Evolutionary conservation across 371 early-diverging fungal genomes (phyloP), one percentile per base, ranked within the genome.

Genomic region (Rhizopus sp.): DNA sequence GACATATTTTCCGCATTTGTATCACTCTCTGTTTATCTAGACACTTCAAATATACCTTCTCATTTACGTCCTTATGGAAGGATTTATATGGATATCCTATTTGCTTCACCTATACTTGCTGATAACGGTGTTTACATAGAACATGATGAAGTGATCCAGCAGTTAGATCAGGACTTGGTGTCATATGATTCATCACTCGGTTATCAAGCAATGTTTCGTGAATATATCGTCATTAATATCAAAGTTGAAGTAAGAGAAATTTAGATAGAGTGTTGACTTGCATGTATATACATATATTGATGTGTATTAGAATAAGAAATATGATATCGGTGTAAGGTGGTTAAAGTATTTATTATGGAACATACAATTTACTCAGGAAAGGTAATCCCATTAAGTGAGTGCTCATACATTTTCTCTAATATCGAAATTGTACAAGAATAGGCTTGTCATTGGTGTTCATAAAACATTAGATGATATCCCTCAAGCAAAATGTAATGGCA

Each of bases 381-480:
- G 82, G 66, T 59, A 58, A 23, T 23, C 0, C 2, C 23, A 23
- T 7, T 16, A 50, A 23, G 23, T 1, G 23, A 23, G 23, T 23
- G 23, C 23, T 23, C 23, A 7, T 51, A n/a, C 39, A 49, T 45
- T 32, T 12, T 47, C 34, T 50, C 35, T 10, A 8, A 3, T 7
- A 16, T 34, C 23, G 2, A 23, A 23, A 2, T 23, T 23, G 23
- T 23, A 8, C 46, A 4, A 52, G 37, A 17, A 30, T 42, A 66
- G 71, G 50, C 54, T 84, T 32, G 75, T 78, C n/a, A 77, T 78
- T 15, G 67, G 74, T 30, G 62, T 74, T 15, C 65, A 70, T 56
- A 83, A 84, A 60, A 56, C 78, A 41, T 31, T 83, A 29, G 77
- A 77, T 51, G 81, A 84, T 47, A 75, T 84, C 34, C 84, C 84